Percentiles rank a stretch among this genome's conserved stretches.
Evolutionary conservation across 2,329 filamentous ascomycete species (phyloP).

Genomic region (Botrytis byssoidea): DNA sequence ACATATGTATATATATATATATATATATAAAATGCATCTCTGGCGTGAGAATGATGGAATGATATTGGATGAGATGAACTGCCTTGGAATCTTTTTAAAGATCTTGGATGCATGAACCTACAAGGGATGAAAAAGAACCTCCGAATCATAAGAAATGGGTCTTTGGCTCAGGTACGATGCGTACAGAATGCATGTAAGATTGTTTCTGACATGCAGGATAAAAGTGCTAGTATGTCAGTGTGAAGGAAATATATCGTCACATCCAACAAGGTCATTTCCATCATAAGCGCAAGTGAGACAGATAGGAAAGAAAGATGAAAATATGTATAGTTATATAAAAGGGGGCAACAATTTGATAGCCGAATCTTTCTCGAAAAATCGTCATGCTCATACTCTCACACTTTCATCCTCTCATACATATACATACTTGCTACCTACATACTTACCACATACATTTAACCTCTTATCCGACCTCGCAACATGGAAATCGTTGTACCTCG

Average conservation of each 20-base stretch:
- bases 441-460: background rate
- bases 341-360: background rate
- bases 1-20: background rate
- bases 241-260: background rate
- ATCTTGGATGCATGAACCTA: conserved; percentile 1
- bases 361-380: background rate
- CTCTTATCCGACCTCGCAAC: background rate
- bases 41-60: conserved; percentile 5
- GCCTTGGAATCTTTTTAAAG: background rate
- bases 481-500: background rate
- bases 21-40: background rate
- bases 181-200: conserved; percentile 10
- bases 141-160: conserved; percentile 2
- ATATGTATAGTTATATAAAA: background rate
- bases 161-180: conserved; percentile 14
- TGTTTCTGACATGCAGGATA: conserved; percentile 3
- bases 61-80: background rate
- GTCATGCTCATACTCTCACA: background rate
- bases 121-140: background rate
- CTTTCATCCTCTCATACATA: background rate
- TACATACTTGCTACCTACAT: no score
- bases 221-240: background rate
- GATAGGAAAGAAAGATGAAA: background rate
- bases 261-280: background rate
- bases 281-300: background rate